These are phyloP conservation scores for Globisporangium irregulare DNA, from an alignment of 352 stramenopile genomes.

Conservation along the genomic window DNA sequence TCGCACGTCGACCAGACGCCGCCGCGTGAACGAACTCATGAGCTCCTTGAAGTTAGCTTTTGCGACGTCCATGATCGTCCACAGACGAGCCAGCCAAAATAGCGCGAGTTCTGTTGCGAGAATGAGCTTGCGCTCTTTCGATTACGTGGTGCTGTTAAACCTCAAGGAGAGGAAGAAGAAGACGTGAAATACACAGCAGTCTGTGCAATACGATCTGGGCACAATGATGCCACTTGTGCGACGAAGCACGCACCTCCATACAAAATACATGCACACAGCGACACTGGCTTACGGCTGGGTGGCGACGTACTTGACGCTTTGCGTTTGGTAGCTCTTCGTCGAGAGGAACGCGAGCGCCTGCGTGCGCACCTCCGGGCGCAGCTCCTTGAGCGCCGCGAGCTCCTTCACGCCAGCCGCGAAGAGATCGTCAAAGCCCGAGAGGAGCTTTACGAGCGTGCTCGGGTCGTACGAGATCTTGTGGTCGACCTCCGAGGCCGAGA, in stretches of 20 bases:
- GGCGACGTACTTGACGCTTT: slow-evolving; percentile 6
- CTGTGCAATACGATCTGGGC: too few relatives aligned
- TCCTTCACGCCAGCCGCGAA: slow-evolving; percentile 14
- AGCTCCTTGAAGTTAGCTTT: too few relatives aligned
- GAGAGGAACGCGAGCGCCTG: slow-evolving; percentile 21
- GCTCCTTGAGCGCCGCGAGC: slow-evolving; percentile 8
- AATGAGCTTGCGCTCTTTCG: too few relatives aligned
- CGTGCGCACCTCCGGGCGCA: slow-evolving; percentile 17
- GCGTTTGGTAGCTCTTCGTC: slow-evolving; percentile 12
- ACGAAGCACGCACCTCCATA: background rate
- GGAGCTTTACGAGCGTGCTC: slow-evolving; percentile 14
- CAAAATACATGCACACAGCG: background rate
- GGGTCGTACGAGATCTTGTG: slow-evolving; percentile 25
- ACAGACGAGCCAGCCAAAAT: too few relatives aligned
- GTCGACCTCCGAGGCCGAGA: slow-evolving; percentile 20
- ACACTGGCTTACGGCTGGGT: background rate
- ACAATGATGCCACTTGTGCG: too few relatives aligned
- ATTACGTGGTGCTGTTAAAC: too few relatives aligned
- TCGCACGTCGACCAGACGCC: too few relatives aligned
- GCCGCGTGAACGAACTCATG: too few relatives aligned
- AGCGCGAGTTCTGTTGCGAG: too few relatives aligned
- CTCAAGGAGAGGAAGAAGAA: too few relatives aligned
- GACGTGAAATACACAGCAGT: too few relatives aligned
- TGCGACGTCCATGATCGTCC: too few relatives aligned
- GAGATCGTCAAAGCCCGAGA: slow-evolving; percentile 16